Percentiles rank a stretch among this genome's conserved stretches.
These are phyloP conservation scores for Lentinula sp. DNA, from an alignment of 768 basidiomycete species.

Conservation along the genomic window DNA sequence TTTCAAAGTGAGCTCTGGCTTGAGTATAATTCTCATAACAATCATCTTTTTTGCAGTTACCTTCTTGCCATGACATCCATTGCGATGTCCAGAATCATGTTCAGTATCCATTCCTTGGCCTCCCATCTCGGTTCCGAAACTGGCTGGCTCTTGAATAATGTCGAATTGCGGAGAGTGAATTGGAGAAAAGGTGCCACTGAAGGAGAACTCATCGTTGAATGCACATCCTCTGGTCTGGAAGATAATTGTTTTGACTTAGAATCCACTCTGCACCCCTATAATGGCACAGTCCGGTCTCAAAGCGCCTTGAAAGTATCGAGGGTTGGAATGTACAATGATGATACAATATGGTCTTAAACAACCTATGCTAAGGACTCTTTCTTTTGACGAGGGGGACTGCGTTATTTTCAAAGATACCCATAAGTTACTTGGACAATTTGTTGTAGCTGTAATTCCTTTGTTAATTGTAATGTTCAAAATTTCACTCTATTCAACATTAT, in stretches of 20 bases:
- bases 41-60: conserved; percentile 10
- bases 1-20: conserved; percentile 21
- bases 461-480: no score
- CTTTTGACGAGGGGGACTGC: no score
- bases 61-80: conserved; percentile 21
- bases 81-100: conserved; percentile 30
- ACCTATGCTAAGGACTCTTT: no score
- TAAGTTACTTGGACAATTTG: no score
- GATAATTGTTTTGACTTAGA: conserved; percentile 7
- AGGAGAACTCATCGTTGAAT: conserved; percentile 31
- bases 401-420: no score
- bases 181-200: conserved; percentile 29
- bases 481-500: no score
- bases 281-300: background rate
- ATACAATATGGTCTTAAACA: background rate
- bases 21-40: background rate
- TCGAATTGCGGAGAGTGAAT: conserved; percentile 36
- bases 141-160: conserved; percentile 36
- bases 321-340: conserved; percentile 1
- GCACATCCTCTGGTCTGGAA: conserved; percentile 6
- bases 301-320: conserved; percentile 1
- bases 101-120: conserved; percentile 37
- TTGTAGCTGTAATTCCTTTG: no score
- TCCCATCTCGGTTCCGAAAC: conserved; percentile 32
- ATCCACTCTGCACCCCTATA: no score